Evolutionary conservation across 768 basidiomycete genomes (phyloP).

Genomic region (Amanita rubescens): DNA sequence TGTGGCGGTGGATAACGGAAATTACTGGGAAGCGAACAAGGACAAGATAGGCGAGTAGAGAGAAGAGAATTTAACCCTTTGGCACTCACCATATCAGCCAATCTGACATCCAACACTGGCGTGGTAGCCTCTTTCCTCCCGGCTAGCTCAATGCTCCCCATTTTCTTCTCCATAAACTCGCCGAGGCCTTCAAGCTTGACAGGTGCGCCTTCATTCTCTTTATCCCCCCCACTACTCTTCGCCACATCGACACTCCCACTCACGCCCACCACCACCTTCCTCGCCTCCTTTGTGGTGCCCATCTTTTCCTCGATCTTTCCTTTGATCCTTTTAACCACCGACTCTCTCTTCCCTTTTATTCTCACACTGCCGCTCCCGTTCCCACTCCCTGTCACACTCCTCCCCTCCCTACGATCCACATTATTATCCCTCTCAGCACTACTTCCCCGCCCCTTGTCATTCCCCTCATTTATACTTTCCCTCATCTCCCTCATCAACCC

Average conservation of each 20-base stretch:
- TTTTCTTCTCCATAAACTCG: conserved; percentile 44
- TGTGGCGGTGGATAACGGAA: no score
- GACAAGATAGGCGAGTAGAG: no score
- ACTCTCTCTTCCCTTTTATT: neutral
- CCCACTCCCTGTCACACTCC: no score
- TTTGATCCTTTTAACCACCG: conserved; percentile 1
- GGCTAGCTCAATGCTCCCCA: conserved; percentile 38
- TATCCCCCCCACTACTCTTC: neutral
- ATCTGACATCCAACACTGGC: conserved; percentile 38
- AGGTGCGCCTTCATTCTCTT: conserved; percentile 8
- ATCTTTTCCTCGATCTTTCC: neutral
- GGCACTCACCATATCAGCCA: conserved; percentile 55
- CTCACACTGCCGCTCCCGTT: neutral
- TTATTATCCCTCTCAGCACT: neutral
- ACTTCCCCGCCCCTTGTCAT: conserved; percentile 7
- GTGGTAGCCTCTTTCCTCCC: conserved; percentile 52
- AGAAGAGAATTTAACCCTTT: no score
- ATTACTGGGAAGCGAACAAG: no score
- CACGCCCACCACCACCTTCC: no score
- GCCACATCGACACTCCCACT: no score
- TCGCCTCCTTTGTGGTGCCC: conserved; percentile 6
- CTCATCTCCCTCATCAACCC: conserved; percentile 36
- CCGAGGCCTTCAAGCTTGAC: conserved; percentile 24
- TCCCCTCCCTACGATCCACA: neutral
- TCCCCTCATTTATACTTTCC: neutral